Evolutionary conservation across 1,284 basidiomycete genomes (phyloP).

Genomic region (Ganoderma meredithae): DNA sequence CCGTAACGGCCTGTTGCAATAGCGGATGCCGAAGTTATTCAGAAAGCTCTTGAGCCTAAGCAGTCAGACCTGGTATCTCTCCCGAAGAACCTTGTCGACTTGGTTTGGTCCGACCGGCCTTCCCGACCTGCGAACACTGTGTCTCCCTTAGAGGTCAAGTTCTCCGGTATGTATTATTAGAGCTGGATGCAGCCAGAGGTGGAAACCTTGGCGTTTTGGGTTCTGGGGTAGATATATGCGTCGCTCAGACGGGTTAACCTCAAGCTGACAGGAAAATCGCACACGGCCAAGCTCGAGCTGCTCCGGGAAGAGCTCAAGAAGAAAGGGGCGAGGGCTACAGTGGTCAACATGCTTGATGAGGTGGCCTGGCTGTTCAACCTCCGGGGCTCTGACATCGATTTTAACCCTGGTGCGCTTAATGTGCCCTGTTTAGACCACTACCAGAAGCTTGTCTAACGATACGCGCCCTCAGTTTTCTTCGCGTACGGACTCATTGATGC

Average conservation of each 20-base stretch:
- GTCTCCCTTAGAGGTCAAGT: conserved; percentile 76
- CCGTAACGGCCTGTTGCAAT: not conserved
- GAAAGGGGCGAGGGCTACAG: conserved; percentile 71
- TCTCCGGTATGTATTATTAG: conserved; percentile 53
- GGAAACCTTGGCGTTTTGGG: too few relatives aligned
- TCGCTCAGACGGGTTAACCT: not conserved
- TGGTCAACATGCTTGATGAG: conserved; percentile 88
- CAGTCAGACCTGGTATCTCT: conserved; percentile 72
- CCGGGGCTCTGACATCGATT: conserved; percentile 92
- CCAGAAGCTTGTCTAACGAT: not conserved
- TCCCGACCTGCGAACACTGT: conserved; percentile 74
- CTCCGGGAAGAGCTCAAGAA: conserved; percentile 72
- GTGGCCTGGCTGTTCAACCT: conserved; percentile 96
- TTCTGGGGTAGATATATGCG: not conserved
- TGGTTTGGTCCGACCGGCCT: conserved; percentile 83
- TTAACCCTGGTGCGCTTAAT: conserved; percentile 74
- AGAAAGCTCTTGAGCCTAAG: conserved; percentile 56
- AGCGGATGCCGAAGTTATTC: conserved; percentile 69
- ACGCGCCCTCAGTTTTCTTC: conserved; percentile 81
- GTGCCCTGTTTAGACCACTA: not conserved
- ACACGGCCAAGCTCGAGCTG: conserved; percentile 71
- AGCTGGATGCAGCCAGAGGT: too few relatives aligned
- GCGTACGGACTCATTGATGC: conserved; percentile 86
- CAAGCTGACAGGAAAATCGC: conserved; percentile 59
- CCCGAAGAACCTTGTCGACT: conserved; percentile 81